Evolutionary conservation across 257 asterid species (phyloP).

Genomic region (Nicotiana sylvestris): DNA sequence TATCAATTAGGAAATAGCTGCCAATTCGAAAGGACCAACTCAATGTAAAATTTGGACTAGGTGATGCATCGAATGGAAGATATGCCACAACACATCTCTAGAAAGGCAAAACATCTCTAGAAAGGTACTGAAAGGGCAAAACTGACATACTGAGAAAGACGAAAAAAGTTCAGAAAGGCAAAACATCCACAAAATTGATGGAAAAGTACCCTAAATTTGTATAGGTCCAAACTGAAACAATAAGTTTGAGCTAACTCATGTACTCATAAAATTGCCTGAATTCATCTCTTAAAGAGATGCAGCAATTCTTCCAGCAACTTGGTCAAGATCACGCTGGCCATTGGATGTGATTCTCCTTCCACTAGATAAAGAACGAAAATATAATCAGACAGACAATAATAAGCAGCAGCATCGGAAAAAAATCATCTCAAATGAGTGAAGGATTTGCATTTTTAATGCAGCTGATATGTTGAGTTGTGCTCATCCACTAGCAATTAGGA

Average conservation of each 20-base stretch:
- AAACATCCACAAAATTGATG: neutral
- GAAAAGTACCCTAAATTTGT: neutral
- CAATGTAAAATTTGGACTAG: neutral
- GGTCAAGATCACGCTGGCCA: slow-evolving; percentile 86
- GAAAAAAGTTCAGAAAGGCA: neutral
- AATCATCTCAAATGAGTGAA: neutral
- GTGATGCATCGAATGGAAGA: neutral
- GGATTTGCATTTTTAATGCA: neutral
- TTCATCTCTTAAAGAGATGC: slow-evolving; percentile 38
- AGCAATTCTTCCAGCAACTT: slow-evolving; percentile 73
- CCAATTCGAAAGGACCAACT: neutral
- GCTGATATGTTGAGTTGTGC: neutral
- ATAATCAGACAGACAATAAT: neutral
- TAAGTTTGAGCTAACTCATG: neutral
- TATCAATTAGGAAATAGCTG: neutral
- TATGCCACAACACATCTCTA: neutral
- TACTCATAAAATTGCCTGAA: neutral
- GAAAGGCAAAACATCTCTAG: neutral
- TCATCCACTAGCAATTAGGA: neutral
- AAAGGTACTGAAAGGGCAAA: neutral
- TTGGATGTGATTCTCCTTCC: slow-evolving; percentile 80
- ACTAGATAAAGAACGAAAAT: slow-evolving; percentile 28
- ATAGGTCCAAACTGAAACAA: neutral
- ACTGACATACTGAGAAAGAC: neutral
- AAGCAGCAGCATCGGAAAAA: neutral